phyloP scores from a whole-genome alignment of 768 basidiomycete genomes.

The Inosperma sp. region DNA sequence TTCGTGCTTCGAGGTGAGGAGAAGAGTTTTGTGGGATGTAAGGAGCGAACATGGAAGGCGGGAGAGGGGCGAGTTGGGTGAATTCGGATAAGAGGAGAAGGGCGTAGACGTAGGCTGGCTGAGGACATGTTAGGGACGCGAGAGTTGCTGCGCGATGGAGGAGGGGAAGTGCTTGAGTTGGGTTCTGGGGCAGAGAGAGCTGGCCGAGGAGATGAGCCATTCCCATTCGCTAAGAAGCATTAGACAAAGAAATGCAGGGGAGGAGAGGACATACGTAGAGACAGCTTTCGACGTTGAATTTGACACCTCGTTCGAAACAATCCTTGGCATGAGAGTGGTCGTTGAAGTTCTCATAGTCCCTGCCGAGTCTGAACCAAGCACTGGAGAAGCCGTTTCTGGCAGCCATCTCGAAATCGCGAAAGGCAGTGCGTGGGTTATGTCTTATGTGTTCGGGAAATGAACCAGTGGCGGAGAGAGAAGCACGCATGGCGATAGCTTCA shows the following conservation, averaged over 20 bases:
- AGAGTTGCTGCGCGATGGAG: constrained; percentile 74
- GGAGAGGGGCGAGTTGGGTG: constrained; percentile 51
- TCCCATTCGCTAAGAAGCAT: constrained; percentile 65
- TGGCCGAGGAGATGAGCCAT: constrained; percentile 92
- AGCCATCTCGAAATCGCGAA: constrained; percentile 83
- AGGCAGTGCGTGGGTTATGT: constrained; percentile 72
- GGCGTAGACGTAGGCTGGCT: constrained; percentile 87
- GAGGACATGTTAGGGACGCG: constrained; percentile 70
- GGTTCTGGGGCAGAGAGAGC: constrained; percentile 55
- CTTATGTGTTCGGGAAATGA: constrained; percentile 59
- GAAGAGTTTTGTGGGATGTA: constrained; percentile 49
- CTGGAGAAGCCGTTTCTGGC: constrained; percentile 70
- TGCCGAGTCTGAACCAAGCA: constrained; percentile 90
- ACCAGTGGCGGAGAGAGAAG: constrained; percentile 68
- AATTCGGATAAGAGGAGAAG: constrained; percentile 84
- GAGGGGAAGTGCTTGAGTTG: constrained; percentile 58
- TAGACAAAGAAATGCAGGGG: constrained; percentile 10
- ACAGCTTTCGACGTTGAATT: constrained; percentile 70
- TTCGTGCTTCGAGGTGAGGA: constrained; percentile 58
- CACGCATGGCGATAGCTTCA: constrained; percentile 74
- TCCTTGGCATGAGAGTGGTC: constrained; percentile 71
- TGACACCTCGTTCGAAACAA: constrained; percentile 82
- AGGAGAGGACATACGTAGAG: constrained; percentile 56
- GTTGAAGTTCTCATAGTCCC: constrained; percentile 87
- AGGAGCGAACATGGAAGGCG: constrained; percentile 47